These are phyloP conservation scores for Emmonsiellopsis sp. DNA, from an alignment of 2,329 filamentous ascomycete genomes.

Conservation along the genomic window DNA sequence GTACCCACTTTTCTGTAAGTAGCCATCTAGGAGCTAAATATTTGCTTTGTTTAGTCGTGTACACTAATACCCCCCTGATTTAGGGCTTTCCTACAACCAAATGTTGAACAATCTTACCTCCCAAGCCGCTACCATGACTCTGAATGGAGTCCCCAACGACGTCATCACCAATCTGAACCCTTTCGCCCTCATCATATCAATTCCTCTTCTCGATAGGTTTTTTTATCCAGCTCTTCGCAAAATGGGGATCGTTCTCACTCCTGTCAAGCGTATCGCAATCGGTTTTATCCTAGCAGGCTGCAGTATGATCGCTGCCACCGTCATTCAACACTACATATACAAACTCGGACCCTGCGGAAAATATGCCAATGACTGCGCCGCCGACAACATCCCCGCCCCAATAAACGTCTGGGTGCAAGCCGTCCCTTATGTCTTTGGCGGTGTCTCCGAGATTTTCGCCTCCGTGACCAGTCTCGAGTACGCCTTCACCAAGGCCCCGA, in stretches of 20 bases:
- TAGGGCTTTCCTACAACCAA: slow-evolving; percentile 43
- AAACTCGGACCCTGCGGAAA: slow-evolving; percentile 51
- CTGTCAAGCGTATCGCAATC: slow-evolving; percentile 44
- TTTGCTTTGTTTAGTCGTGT: neutral
- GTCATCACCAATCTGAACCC: slow-evolving; percentile 48
- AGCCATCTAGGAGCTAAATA: neutral
- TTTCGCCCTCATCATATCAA: slow-evolving; percentile 45
- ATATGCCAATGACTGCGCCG: slow-evolving; percentile 45
- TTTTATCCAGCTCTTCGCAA: slow-evolving; percentile 45
- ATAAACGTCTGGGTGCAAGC: slow-evolving; percentile 57
- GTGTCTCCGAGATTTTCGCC: slow-evolving; percentile 50
- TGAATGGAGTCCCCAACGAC: slow-evolving; percentile 47
- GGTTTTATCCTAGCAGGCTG: slow-evolving; percentile 41
- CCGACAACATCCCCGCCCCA: slow-evolving; percentile 37
- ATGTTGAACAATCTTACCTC: slow-evolving; percentile 48
- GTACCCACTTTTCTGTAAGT: slow-evolving; percentile 42
- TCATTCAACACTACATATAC: slow-evolving; percentile 50
- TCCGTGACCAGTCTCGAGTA: slow-evolving; percentile 61
- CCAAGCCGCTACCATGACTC: slow-evolving; percentile 46
- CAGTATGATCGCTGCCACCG: slow-evolving; percentile 42
- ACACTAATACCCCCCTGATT: slow-evolving; percentile 9
- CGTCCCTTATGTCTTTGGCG: slow-evolving; percentile 43
- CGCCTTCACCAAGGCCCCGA: slow-evolving; percentile 67
- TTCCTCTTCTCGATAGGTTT: slow-evolving; percentile 45
- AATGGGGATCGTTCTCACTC: slow-evolving; percentile 41